Base-by-base conservation (phyloP, 345 rosid species). In the Sisymbrium irio region DNA sequence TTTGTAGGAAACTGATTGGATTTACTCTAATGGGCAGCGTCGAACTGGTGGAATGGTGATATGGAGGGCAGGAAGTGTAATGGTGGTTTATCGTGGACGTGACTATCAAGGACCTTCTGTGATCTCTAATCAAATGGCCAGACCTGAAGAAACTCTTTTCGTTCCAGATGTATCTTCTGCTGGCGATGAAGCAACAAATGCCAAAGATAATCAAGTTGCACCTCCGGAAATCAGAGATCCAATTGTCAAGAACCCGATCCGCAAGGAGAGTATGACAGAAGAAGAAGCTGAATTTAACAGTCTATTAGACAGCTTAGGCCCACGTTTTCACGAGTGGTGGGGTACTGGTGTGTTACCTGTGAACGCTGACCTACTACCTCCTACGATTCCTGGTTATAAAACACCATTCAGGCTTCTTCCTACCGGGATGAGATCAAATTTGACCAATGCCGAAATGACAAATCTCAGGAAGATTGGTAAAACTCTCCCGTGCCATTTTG, bases 321-420 rank as follows among this genome's bases (percentile, higher is more conserved):
- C 96, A 67, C 94, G 97, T 54, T 96, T 92, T 64, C 87, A 86
- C 14, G 99, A 87, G 77, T 92, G 94, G 92, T 96, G 99, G 99
- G 99, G 99, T 46, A 96, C 98, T 12, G 99, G 99, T 64, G 78
- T 96, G 28, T 89, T 92, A 59, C 99, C 98, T 1, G 97, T 96
- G 62, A 89, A 96, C 84, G 99, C 98, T 18, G 98, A 92, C 83
- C 80, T 86, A 47, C 96, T 96, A 77, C 95, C 97, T 77, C 84
- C 79, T 46, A 88, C 83, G 55, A 62, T 96, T 85, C 86, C 92
- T 33, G 95, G 84, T 61, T 96, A 90, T 66, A 92, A 87, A 75
- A 88, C 99, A n/a, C 99, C 99, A 22, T 87, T 86, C 56, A 92
- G 99, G 83, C 86, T 92, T 82, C 99, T 96, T 79, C 99, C 99